Evolutionary conservation across 345 rosid species (phyloP), one percentile per base, ranked within the genome.

Genomic region (Moricandia moricandioides): DNA sequence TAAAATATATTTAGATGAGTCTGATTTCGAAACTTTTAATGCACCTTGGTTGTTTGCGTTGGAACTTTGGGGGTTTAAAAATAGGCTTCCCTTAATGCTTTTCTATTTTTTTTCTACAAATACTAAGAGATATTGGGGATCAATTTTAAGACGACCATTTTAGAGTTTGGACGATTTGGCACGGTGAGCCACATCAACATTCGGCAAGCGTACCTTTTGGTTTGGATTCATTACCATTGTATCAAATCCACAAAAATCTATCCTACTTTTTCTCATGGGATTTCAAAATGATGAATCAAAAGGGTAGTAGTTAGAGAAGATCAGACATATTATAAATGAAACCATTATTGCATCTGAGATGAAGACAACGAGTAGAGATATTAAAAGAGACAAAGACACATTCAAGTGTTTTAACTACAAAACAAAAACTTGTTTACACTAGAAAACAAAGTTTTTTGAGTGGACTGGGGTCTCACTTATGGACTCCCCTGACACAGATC

Each of bases 401-500:
- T 72, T 73, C 29, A 18, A 54, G 45, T 37, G 27, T 65, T 26
- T 64, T 17, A 65, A 73, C 57, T 52, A 69, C 2, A 70, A 27
- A 70, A 58, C 16, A 62, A 62, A 64, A 26, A 40, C 13, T 70
- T 29, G 58, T 70, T 71, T 45, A 30, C 58, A 45, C 18, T 57
- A 66, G 31, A 47, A 49, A 60, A 62, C n/a, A 34, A 35, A 17
- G 45, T 34, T 24, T 24, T 56, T 7, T 10, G 8, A 45, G 17
- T 74, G 61, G 63, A 39, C 9, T 49, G 55, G 55, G 71, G 65
- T 30, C 24, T 73, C 51, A 70, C 12, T 55, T 76, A 56, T 70
- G 75, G 52, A 76, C 63, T 59, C 59, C 30, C 55, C 78, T 61
- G 74, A 62, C 69, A 69, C 34, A 76, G 58, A 76, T 69, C 74